Base-by-base conservation (phyloP, 805 yeast genomes). In the Blastobotrys parvus region DNA sequence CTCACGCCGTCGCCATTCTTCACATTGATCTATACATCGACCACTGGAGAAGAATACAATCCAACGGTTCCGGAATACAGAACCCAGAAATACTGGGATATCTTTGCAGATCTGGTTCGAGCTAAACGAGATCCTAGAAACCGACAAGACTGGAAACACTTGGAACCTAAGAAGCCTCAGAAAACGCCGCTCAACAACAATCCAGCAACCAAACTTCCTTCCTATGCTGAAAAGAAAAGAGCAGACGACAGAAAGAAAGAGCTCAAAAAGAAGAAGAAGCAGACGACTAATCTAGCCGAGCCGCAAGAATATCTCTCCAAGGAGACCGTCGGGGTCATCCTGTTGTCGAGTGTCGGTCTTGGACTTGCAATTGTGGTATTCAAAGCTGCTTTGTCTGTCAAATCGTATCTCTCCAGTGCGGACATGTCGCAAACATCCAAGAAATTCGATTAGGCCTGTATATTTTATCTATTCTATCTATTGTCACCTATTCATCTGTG, bases 1-100 rank as follows among this genome's bases (percentile, higher is more conserved):
- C 77, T 75, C 43, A 59, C 83, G 10, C 95, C 96, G 1, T 70
- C 89, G 0, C 95, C 95, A 0, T 74, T 75, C 46, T 72, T 71
- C 43, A 67, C 87, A 2, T 62, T 88, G 2, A 59, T 86, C 2
- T 66, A 78, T 45, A 76, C 88, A 0, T 68, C 80, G 18, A 34
- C 53, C 6, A 48, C 43, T 13, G 49, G 60, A 36, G 46, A 42
- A 43, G 39, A 45, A 37, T 44, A 56, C 56, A 42, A 47, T 46
- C 22, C 39, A 2, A 41, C 35, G 15, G 43, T 30, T 10, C 45
- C 40, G 38, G 38, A 21, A 27, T 33, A 22, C 31, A 4, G 20
- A 8, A 41, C 41, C 31, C 33, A 44, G 23, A 33, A 37, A 27
- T 40, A 47, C 38, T 41, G 36, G 39, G 55, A 51, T 35, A 44